phyloP scores from a whole-genome alignment of 108 stramenopile genomes.

The Thalassiosira profunda region DNA sequence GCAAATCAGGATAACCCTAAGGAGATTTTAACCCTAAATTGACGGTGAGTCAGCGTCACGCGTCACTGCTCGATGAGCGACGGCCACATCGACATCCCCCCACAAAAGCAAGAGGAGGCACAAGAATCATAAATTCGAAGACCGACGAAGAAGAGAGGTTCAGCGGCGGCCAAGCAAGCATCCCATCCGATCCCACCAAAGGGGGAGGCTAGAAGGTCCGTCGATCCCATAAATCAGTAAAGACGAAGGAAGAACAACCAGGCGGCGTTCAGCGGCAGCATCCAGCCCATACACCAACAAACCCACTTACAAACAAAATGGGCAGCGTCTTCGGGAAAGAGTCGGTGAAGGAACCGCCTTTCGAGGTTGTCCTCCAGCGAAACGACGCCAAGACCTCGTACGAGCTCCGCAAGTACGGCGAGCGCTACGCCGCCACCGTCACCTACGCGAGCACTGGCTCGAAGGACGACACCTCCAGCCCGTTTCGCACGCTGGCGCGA shows the following conservation, averaged over 20 bases:
- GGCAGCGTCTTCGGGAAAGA: slow-evolving; percentile 83
- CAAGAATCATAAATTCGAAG: too few relatives aligned
- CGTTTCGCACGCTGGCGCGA: slow-evolving; percentile 67
- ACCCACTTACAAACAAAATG: slow-evolving; percentile 42
- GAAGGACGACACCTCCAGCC: slow-evolving; percentile 38
- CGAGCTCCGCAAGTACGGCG: slow-evolving; percentile 71
- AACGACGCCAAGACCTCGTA: slow-evolving; percentile 55
- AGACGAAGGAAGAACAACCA: background rate
- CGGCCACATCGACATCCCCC: too few relatives aligned
- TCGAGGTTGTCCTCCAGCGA: slow-evolving; percentile 57
- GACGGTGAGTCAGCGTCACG: too few relatives aligned
- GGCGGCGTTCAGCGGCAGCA: background rate
- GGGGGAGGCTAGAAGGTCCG: too few relatives aligned
- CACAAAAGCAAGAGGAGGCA: too few relatives aligned
- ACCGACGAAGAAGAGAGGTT: too few relatives aligned
- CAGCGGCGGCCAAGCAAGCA: too few relatives aligned
- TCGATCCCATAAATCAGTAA: too few relatives aligned
- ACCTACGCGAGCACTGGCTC: slow-evolving; percentile 13
- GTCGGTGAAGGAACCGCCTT: slow-evolving; percentile 70
- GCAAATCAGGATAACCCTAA: too few relatives aligned
- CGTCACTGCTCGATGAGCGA: too few relatives aligned
- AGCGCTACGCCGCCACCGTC: slow-evolving; percentile 54
- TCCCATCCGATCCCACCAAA: too few relatives aligned
- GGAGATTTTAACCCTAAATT: too few relatives aligned
- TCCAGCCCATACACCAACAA: background rate